Conservation (phyloP, 2,329 filamentous ascomycete species). For the Trichoderma brevicompactum region DNA sequence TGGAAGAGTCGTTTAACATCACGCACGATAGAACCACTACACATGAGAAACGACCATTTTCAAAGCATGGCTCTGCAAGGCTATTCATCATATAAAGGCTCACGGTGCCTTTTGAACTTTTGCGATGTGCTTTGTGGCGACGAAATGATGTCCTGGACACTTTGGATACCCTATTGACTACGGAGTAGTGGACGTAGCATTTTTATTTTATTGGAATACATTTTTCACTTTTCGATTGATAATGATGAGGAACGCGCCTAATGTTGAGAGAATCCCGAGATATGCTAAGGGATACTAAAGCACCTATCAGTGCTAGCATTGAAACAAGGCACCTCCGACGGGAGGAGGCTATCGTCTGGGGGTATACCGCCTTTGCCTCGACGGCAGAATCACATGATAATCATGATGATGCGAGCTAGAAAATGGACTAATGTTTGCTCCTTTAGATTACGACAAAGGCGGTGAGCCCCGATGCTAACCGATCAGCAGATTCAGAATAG, state of each 20-base stretch:
- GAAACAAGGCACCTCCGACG: too few relatives aligned
- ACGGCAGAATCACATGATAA: conserved; percentile 26
- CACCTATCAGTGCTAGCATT: too few relatives aligned
- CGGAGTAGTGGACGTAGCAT: neutral
- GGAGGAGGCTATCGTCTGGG: too few relatives aligned
- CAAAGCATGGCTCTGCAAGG: neutral
- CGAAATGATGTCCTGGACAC: neutral
- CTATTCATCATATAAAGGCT: too few relatives aligned
- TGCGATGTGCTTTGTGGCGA: too few relatives aligned
- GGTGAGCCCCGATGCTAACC: conserved; percentile 15
- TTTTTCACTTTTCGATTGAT: neutral
- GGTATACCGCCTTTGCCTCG: conserved; percentile 2
- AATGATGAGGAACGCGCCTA: too few relatives aligned
- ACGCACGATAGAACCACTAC: neutral
- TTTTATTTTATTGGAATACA: neutral
- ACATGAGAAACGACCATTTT: neutral
- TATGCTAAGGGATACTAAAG: too few relatives aligned
- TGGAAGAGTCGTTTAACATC: neutral
- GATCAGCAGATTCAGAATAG: neutral
- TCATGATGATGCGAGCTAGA: conserved; percentile 6
- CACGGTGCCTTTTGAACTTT: too few relatives aligned
- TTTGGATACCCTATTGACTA: conserved; percentile 7
- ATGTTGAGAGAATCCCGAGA: too few relatives aligned
- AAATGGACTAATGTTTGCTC: neutral
- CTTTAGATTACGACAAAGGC: conserved; percentile 11